Evolutionary conservation across 179 eudicot genomes (phyloP).

Genomic region (Amaranthus tricolor): DNA sequence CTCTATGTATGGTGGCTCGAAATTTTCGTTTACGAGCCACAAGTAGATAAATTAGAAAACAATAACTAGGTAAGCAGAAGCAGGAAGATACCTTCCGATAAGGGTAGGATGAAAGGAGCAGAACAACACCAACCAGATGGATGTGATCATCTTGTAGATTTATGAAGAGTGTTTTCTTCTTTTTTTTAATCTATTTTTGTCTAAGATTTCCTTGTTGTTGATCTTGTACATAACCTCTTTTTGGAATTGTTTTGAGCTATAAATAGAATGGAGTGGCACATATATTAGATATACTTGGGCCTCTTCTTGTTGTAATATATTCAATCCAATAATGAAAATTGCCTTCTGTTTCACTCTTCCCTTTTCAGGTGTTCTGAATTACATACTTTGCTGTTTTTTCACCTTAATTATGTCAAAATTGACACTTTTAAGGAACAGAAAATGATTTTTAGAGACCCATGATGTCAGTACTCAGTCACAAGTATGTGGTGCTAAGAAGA

Average conservation of each 20-base stretch:
- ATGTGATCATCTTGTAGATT: constrained; percentile 23
- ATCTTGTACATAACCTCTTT: constrained; percentile 28
- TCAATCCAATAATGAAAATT: constrained; percentile 27
- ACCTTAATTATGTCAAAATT: not conserved
- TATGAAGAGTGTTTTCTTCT: constrained; percentile 9
- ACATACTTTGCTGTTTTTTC: not conserved
- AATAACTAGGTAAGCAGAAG: constrained; percentile 8
- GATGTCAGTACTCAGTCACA: too few relatives aligned
- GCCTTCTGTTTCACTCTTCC: constrained; percentile 4
- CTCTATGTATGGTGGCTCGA: constrained; percentile 5
- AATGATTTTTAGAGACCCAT: too few relatives aligned
- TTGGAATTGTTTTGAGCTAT: constrained; percentile 18
- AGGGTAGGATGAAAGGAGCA: constrained; percentile 18
- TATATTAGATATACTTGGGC: constrained; percentile 15
- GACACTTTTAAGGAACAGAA: not conserved
- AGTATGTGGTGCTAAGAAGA: too few relatives aligned
- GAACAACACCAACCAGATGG: constrained; percentile 16
- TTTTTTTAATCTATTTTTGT: not conserved
- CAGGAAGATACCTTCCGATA: constrained; percentile 14
- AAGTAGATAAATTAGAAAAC: constrained; percentile 4
- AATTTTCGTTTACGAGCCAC: constrained; percentile 22
- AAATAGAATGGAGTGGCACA: constrained; percentile 26
- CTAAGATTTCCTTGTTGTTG: constrained; percentile 1
- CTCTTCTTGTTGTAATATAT: constrained; percentile 25
- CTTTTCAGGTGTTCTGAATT: not conserved